Percentiles rank a stretch among this genome's conserved stretches.
Conservation (phyloP, 1,284 basidiomycete genomes). For the Tausonia pullulans region DNA sequence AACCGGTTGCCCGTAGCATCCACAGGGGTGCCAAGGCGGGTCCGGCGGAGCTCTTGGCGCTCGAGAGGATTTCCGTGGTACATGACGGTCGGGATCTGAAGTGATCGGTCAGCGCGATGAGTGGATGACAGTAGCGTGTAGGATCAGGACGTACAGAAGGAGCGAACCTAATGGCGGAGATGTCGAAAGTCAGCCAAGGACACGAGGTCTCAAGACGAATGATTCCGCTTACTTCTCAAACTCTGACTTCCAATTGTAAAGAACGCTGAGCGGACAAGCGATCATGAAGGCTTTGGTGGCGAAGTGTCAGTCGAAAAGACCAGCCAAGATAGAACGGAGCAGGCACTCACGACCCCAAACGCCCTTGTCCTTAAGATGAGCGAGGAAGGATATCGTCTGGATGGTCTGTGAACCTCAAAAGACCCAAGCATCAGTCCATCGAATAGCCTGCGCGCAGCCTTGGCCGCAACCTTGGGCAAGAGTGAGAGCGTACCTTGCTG, state of each 20-base stretch:
- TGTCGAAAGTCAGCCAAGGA: too few relatives aligned
- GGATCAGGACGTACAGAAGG: constrained; percentile 45
- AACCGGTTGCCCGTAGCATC: constrained; percentile 61
- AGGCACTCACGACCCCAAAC: constrained; percentile 44
- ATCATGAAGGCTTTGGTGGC: constrained; percentile 53
- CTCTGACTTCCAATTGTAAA: constrained; percentile 86
- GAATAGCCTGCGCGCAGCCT: too few relatives aligned
- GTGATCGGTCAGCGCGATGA: background rate
- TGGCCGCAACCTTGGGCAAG: too few relatives aligned
- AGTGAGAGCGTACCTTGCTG: too few relatives aligned
- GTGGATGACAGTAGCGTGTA: background rate
- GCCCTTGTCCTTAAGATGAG: constrained; percentile 67
- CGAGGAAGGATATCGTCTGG: constrained; percentile 85
- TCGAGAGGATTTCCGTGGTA: constrained; percentile 78
- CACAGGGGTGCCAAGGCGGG: constrained; percentile 53
- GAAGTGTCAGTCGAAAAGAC: background rate
- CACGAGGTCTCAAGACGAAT: too few relatives aligned
- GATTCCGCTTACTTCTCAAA: constrained; percentile 44
- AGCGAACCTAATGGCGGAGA: constrained; percentile 42
- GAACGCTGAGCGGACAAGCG: constrained; percentile 81
- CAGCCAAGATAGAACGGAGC: too few relatives aligned
- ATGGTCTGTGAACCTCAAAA: constrained; percentile 54
- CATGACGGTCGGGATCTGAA: constrained; percentile 68
- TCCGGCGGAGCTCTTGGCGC: constrained; percentile 60
- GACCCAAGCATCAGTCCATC: background rate